Evolutionary conservation across 148 eudicot species (phyloP).

Genomic region (Fagopyrum tataricum): DNA sequence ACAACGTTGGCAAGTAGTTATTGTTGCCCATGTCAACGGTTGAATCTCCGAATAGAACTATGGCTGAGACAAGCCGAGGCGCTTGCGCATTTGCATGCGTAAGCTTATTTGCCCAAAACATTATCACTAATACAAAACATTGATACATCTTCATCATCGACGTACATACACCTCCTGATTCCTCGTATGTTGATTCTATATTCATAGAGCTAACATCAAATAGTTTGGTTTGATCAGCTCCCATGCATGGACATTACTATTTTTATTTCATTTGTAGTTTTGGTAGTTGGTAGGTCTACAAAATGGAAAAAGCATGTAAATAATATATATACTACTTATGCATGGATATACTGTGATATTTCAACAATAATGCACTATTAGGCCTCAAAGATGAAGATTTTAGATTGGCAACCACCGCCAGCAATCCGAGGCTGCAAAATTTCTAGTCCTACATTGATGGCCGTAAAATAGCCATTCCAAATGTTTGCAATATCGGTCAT

Average conservation of each 20-base stretch:
- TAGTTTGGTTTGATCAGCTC: background rate
- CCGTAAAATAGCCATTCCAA: no score
- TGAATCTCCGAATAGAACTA: slow-evolving; percentile 85
- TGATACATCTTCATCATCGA: background rate
- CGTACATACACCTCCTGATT: background rate
- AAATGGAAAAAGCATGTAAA: background rate
- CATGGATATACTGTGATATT: no score
- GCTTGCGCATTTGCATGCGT: background rate
- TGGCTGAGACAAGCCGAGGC: slow-evolving; percentile 64
- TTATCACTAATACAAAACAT: no score
- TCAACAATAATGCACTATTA: no score
- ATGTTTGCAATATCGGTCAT: no score
- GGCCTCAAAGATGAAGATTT: no score
- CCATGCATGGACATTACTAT: background rate
- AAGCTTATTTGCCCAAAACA: background rate
- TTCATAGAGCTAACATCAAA: background rate
- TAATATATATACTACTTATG: background rate
- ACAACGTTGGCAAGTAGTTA: slow-evolving; percentile 61
- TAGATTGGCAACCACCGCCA: no score
- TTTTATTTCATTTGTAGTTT: background rate
- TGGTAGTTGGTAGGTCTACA: background rate
- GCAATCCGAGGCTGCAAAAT: no score
- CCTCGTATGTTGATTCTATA: background rate
- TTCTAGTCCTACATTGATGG: no score
- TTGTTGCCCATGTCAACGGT: slow-evolving; percentile 83